Evolutionary conservation across 345 rosid species (phyloP).

Genomic region (Citrus hindsii): DNA sequence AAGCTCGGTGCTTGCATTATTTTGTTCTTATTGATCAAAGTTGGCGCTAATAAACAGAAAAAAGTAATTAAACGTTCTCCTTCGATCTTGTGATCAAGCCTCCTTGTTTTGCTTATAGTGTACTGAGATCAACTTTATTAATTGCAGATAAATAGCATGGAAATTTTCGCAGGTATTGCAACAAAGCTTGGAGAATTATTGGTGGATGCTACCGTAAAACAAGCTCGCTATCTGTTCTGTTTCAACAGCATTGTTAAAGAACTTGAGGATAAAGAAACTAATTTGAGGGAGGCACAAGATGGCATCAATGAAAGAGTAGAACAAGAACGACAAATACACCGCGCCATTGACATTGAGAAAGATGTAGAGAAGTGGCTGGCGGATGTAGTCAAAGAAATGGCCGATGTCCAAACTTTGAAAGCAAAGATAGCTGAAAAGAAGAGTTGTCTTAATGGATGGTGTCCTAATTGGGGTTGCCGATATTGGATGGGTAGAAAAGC

Average conservation of each 20-base stretch:
- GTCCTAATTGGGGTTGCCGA: too few relatives aligned
- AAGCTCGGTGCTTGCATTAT: neutral
- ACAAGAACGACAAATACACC: neutral
- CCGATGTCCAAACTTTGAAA: neutral
- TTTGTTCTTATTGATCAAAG: neutral
- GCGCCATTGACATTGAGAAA: fast-evolving
- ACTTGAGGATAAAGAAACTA: neutral
- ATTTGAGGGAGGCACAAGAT: neutral
- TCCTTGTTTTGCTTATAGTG: neutral
- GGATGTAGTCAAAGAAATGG: neutral
- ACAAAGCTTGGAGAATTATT: too few relatives aligned
- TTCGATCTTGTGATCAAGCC: neutral
- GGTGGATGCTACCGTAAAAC: neutral
- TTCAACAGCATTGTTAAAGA: neutral
- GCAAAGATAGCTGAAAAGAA: too few relatives aligned
- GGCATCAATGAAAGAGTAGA: neutral
- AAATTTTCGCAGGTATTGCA: too few relatives aligned
- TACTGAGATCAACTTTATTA: too few relatives aligned
- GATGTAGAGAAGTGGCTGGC: neutral
- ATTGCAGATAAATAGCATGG: too few relatives aligned
- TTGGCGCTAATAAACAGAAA: neutral
- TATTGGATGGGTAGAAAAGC: too few relatives aligned
- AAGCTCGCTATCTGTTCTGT: neutral
- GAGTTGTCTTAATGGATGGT: too few relatives aligned
- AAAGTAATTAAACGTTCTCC: too few relatives aligned